Percentiles rank a stretch among this genome's conserved stretches.
Conservation (phyloP, 768 basidiomycete species). For the Mycena albidolilacea region DNA sequence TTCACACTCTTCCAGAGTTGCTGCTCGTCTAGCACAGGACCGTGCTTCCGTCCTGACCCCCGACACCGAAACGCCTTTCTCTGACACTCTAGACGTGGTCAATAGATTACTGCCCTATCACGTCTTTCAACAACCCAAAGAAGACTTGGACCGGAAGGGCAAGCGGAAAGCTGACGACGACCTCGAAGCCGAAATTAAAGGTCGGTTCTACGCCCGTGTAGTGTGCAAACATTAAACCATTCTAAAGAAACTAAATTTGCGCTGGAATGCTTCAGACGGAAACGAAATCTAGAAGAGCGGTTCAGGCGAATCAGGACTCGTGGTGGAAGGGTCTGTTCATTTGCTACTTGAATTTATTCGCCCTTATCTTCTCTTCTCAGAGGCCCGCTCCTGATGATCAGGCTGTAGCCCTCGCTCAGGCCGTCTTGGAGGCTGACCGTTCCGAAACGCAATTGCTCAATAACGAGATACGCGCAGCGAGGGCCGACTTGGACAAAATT, state of each 20-base stretch:
- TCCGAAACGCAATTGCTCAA: constrained; percentile 70
- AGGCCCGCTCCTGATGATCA: constrained; percentile 74
- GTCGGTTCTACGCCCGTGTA: constrained; percentile 46
- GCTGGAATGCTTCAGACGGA: constrained; percentile 74
- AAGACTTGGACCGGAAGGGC: constrained; percentile 65
- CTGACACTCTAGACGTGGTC: constrained; percentile 72
- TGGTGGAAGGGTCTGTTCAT: constrained; percentile 67
- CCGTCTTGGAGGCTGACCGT: constrained; percentile 76
- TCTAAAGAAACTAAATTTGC: constrained; percentile 78
- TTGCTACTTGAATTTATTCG: background rate
- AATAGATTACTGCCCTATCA: constrained; percentile 87
- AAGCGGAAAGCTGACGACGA: constrained; percentile 75
- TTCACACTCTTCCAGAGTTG: constrained; percentile 57
- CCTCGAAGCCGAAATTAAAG: constrained; percentile 66
- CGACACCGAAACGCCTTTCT: constrained; percentile 80
- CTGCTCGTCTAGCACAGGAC: constrained; percentile 71
- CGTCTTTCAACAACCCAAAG: constrained; percentile 80
- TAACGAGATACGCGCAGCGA: constrained; percentile 73
- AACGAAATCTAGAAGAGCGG: constrained; percentile 67
- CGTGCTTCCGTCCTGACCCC: constrained; percentile 74
- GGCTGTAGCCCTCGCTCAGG: constrained; percentile 74
- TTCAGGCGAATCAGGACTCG: constrained; percentile 69
- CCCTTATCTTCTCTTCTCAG: constrained; percentile 52
- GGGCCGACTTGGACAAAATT: constrained; percentile 75
- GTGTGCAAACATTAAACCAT: constrained; percentile 24